Conservation (phyloP, 2,329 filamentous ascomycete genomes). For the Colletotrichum noveboracense region DNA sequence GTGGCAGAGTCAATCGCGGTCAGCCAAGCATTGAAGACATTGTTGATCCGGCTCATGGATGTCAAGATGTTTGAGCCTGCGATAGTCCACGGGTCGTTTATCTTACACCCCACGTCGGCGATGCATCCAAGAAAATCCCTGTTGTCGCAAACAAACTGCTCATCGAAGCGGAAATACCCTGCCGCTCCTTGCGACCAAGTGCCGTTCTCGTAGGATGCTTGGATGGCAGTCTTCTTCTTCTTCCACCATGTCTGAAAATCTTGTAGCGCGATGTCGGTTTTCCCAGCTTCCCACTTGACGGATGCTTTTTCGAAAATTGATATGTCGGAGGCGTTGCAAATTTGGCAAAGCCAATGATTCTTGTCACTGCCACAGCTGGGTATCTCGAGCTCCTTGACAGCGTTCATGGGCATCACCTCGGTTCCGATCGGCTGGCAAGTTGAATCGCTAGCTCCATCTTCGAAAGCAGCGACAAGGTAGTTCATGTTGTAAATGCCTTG, state of each 20-base stretch:
- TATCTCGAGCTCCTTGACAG: not conserved
- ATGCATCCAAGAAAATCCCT: not conserved
- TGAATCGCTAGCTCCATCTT: not conserved
- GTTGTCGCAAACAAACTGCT: not conserved
- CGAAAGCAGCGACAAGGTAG: not conserved
- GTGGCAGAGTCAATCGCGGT: not conserved
- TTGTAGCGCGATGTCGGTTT: not conserved
- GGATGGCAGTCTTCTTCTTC: not conserved
- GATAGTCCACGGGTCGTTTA: not conserved
- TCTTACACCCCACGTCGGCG: not conserved
- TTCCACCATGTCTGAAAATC: not conserved
- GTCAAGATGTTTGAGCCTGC: not conserved
- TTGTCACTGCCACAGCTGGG: not conserved
- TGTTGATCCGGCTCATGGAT: not conserved
- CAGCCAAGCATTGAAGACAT: not conserved
- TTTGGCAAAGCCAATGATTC: not conserved
- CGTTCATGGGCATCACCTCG: not conserved
- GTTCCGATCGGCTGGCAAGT: not conserved
- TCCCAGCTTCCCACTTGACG: not conserved
- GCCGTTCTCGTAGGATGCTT: not conserved
- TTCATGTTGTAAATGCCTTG: not conserved
- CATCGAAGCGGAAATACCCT: not conserved
- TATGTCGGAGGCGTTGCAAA: not conserved
- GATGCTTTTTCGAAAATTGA: not conserved
- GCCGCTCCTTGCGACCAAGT: not conserved